Evolutionary conservation across 768 basidiomycete species (phyloP), one percentile per base, ranked within the genome.

Genomic region (Porphyrellus cyaneotinctus): DNA sequence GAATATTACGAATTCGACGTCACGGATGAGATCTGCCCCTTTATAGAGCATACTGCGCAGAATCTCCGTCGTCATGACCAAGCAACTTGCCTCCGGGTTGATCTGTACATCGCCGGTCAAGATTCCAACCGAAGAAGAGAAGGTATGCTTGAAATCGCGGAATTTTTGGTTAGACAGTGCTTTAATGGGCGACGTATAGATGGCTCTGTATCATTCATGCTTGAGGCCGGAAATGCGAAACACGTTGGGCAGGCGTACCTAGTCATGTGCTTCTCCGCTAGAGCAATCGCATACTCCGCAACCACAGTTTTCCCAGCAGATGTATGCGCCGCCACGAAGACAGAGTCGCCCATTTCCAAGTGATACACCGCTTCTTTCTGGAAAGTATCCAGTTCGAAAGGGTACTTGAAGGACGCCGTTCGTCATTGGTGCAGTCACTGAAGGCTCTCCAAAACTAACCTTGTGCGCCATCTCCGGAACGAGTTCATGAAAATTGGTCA

Each of bases 301-400:
- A 99, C 97, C 17, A 98, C 97, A 2, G 97, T 99, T 72, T 99
- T 99, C 31, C 97, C 97, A 15, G 97, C 97, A n/a, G 91, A 95
- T 4, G 97, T 99, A 72, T 99, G 97, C 6, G 97, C 97, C 14
- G 97, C 97, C n/a, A 99, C 95, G 67, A 99, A 99, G 17, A 99
- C 95, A 13, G 93, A 95, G 59, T 99, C 91, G 10, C 95, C 97
- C 77, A 90, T 84, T 69, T 99, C 97, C 17, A 99, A 78, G 70
- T 97, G 94, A 70, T 97, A 97, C 8, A 98, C 91, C 2, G 97
- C 97, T 67, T 98, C 93, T 68, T 97, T 98, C 70, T 99, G 97
- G 74, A 98, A 99, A 0, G 87, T 95, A 69, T 99, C 97, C 28
- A 99, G 79, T 65, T 97, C 92, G 71, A 99, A 99, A n/a, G 97